These are phyloP conservation scores for Penicillium arizonense DNA, from an alignment of 495 filamentous ascomycete species.

Conservation along the genomic window DNA sequence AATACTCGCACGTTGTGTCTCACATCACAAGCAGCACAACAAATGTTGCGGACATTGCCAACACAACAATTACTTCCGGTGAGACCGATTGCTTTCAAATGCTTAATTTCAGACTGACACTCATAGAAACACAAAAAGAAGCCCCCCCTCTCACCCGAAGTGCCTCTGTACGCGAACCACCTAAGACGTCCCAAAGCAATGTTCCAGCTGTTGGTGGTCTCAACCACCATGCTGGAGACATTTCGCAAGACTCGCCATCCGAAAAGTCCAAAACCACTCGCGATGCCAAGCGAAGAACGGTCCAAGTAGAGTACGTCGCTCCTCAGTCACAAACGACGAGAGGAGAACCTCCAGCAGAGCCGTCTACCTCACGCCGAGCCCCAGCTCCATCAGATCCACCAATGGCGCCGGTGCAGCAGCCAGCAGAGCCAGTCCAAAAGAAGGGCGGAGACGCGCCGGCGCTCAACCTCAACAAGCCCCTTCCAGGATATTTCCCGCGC, in stretches of 20 bases:
- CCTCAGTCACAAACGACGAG: conserved; percentile 77
- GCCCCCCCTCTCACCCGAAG: conserved; percentile 71
- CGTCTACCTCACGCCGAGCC: conserved; percentile 15
- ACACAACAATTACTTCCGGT: conserved; percentile 69
- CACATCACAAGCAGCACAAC: conserved; percentile 96
- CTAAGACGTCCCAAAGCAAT: conserved; percentile 62
- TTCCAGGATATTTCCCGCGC: conserved; percentile 47
- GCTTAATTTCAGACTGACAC: not conserved
- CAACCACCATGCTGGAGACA: conserved; percentile 69
- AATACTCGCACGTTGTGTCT: conserved; percentile 90
- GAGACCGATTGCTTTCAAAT: conserved; percentile 24
- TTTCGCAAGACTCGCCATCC: conserved; percentile 64
- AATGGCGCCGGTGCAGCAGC: conserved; percentile 4
- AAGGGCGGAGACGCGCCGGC: conserved; percentile 11
- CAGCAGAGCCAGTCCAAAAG: conserved; percentile 6
- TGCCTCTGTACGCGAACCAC: conserved; percentile 86
- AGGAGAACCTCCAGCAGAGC: conserved; percentile 48
- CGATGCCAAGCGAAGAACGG: conserved; percentile 88
- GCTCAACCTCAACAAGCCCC: conserved; percentile 26
- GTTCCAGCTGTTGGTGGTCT: conserved; percentile 63
- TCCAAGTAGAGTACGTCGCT: conserved; percentile 97
- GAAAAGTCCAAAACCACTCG: conserved; percentile 63
- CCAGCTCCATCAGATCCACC: conserved; percentile 15
- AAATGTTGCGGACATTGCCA: conserved; percentile 79
- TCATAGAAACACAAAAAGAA: conserved; percentile 52